Evolutionary conservation across 1,284 basidiomycete genomes (phyloP).

Genomic region (Meira miltonrushii): DNA sequence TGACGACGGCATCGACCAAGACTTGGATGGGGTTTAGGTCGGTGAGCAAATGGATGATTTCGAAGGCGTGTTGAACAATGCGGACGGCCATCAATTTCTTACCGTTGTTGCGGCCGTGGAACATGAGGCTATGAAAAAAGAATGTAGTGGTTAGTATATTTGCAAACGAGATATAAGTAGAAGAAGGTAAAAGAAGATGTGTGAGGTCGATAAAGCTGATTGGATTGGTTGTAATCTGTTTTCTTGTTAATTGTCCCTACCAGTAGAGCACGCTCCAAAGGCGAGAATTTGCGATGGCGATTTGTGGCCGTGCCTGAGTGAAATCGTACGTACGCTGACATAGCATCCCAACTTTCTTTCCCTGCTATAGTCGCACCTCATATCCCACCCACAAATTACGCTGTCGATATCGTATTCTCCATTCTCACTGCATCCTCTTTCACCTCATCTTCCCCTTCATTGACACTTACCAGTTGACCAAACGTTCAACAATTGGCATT

Average conservation of each 20-base stretch:
- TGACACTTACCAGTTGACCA: conserved; percentile 81
- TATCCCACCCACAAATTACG: neutral
- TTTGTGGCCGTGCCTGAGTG: no score
- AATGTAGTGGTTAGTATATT: conserved; percentile 1
- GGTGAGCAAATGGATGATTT: conserved; percentile 99
- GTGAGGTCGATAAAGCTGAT: no score
- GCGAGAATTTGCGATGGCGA: no score
- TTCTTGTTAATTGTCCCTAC: neutral
- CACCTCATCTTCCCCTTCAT: neutral
- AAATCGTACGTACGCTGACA: no score
- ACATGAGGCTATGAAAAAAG: conserved; percentile 59
- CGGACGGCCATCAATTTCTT: conserved; percentile 99
- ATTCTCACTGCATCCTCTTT: no score
- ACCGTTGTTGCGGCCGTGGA: conserved; percentile 99
- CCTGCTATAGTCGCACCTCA: neutral
- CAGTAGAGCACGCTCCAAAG: no score
- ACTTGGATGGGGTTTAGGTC: conserved; percentile 99
- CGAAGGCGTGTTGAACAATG: conserved; percentile 98
- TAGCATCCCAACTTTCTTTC: no score
- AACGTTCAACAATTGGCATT: conserved; percentile 99
- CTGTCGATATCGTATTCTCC: no score
- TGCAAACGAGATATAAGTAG: neutral
- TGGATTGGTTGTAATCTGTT: neutral
- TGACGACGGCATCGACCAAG: conserved; percentile 95
- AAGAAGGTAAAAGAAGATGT: no score